Conservation (phyloP, 1,139 yeast species). For the Candida pseudoviswanathii region DNA sequence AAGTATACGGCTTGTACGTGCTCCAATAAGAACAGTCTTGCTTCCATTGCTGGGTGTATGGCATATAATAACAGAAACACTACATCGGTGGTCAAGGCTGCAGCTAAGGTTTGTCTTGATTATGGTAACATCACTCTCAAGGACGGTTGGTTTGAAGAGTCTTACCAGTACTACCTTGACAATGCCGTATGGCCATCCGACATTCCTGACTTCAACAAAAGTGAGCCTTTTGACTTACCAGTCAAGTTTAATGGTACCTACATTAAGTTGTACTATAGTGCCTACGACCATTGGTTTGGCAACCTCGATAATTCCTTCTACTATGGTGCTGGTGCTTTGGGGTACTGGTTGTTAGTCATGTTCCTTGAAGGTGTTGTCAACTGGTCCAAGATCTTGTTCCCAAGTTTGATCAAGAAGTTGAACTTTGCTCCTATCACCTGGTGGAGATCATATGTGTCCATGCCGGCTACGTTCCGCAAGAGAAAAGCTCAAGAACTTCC, state of each 20-base stretch:
- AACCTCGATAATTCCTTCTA: constrained; percentile 42
- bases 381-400: constrained; percentile 37
- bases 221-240: constrained; percentile 24
- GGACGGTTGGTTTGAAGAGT: constrained; percentile 17
- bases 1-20: too few species aligned
- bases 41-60: constrained; percentile 13
- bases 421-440: constrained; percentile 26
- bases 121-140: constrained; percentile 17
- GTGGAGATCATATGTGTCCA: constrained; percentile 29
- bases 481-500: constrained; percentile 25
- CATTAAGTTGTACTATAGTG: constrained; percentile 7
- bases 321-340: constrained; percentile 50
- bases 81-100: neutral
- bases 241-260: constrained; percentile 19
- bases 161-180: constrained; percentile 20
- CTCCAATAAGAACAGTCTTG: neutral
- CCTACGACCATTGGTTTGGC: constrained; percentile 25
- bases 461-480: constrained; percentile 31
- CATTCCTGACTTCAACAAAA: constrained; percentile 24
- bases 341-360: constrained; percentile 51
- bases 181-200: constrained; percentile 22
- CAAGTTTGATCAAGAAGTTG: constrained; percentile 22
- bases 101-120: neutral
- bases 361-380: constrained; percentile 42
- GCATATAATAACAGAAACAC: constrained; percentile 7